Percentiles rank a stretch among this genome's conserved stretches.
Conservation (phyloP, 345 rosid genomes). For the Pugionium dolabratum region DNA sequence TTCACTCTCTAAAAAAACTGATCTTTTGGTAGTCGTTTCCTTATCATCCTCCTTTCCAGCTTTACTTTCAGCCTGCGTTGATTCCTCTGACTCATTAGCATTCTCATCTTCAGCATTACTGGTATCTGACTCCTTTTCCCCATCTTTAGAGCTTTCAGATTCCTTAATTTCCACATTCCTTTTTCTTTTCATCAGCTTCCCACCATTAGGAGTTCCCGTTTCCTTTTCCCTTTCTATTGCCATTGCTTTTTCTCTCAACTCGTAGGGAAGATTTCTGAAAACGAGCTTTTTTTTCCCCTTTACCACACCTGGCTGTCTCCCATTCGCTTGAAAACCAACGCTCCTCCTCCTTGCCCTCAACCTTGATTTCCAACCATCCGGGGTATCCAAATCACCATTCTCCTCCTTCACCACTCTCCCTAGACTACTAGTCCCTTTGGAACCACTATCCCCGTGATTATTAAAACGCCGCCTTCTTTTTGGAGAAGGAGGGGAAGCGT, state of each 20-base stretch:
- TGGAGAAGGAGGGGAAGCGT: constrained; percentile 74
- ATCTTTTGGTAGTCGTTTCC: constrained; percentile 37
- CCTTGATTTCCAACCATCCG: constrained; percentile 67
- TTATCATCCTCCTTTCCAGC: constrained; percentile 38
- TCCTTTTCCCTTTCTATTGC: constrained; percentile 30
- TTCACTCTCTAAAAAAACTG: constrained; percentile 37
- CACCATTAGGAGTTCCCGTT: constrained; percentile 32
- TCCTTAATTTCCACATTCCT: constrained; percentile 15
- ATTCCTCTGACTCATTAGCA: constrained; percentile 36
- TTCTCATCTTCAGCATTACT: constrained; percentile 43
- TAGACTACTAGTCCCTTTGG: constrained; percentile 23
- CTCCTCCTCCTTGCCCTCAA: constrained; percentile 55
- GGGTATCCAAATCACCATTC: constrained; percentile 42
- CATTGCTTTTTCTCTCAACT: constrained; percentile 27
- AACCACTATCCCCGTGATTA: constrained; percentile 35
- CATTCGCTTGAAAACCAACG: constrained; percentile 29
- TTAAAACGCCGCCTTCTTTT: constrained; percentile 54
- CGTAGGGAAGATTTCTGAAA: constrained; percentile 33
- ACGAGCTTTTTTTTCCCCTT: constrained; percentile 63
- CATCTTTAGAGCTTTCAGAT: constrained; percentile 36
- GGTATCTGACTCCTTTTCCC: constrained; percentile 37
- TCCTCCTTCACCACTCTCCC: constrained; percentile 41
- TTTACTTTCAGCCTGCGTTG: constrained; percentile 39
- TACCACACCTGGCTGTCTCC: constrained; percentile 39
- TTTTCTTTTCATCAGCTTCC: constrained; percentile 17